These are phyloP conservation scores for Phytopythium montanum DNA, from an alignment of 352 stramenopile species.

Conservation along the genomic window DNA sequence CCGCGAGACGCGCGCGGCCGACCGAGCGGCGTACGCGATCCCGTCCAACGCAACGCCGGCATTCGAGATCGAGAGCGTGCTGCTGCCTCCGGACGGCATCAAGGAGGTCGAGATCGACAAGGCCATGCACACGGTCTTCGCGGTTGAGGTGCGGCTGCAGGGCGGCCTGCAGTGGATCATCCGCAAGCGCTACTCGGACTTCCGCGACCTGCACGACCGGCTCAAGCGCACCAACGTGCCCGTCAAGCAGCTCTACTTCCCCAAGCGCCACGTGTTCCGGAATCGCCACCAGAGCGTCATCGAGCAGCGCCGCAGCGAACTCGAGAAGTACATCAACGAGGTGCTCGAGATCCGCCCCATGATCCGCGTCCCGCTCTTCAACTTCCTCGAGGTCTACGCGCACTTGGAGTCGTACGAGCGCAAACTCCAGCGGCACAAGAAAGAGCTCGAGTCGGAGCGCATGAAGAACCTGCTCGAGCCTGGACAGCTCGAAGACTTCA, in stretches of 20 bases:
- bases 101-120: constrained; percentile 82
- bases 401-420: constrained; percentile 87
- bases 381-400: constrained; percentile 85
- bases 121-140: constrained; percentile 76
- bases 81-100: constrained; percentile 59
- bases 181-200: constrained; percentile 88
- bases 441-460: constrained; percentile 80
- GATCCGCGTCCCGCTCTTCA: constrained; percentile 84
- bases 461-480: constrained; percentile 84
- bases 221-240: constrained; percentile 73
- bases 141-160: constrained; percentile 73
- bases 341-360: constrained; percentile 75
- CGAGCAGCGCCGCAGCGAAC: constrained; percentile 74
- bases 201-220: constrained; percentile 80
- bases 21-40: constrained; percentile 37
- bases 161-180: constrained; percentile 86
- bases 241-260: constrained; percentile 82
- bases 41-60: constrained; percentile 43
- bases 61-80: constrained; percentile 85
- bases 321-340: constrained; percentile 89
- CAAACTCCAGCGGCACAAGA: constrained; percentile 82
- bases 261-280: constrained; percentile 84
- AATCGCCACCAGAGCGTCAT: constrained; percentile 85
- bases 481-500: constrained; percentile 64
- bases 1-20: constrained; percentile 33